Base-by-base conservation (phyloP, 2,329 filamentous ascomycete genomes). In the Cladobotryum mycophilum region DNA sequence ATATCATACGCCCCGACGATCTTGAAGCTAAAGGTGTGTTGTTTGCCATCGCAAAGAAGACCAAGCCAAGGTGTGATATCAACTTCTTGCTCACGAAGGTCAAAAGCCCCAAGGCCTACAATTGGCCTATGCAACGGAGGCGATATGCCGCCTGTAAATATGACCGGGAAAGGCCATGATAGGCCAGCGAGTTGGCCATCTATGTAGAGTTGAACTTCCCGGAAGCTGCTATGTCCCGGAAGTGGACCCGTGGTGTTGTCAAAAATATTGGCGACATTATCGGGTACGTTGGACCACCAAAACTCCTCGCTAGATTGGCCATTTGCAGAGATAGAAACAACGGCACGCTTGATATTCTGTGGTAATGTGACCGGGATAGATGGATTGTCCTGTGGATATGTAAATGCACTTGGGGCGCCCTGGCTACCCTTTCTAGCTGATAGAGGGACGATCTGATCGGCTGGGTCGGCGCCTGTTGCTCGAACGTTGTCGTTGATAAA, bases 81-180 rank as follows among this genome's bases (percentile, higher is more conserved):
- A 55, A 95, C 88, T 63, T 93, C 86, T 55, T 88, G 82, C 63
- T 93, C 88, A 41, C 79, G 74, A 20, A 95, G 72, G 61, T 93
- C 88, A 63, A 89, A 93, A 0, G 87, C 82, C 60, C 93, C 84
- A 17, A 87, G 81, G 1, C 88, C 88, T 3, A 88, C 88, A 48
- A 93, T 77, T 0, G 89, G 89, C 6, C 87, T 76, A 78, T 90
- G 89, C 37, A 93, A 76, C 1, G 82, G 81, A 4, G 88, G 88
- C 1, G 86, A 84, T 5, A 95, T 75, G 1, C 88, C 88, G 3
- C 89, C 89, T 0, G 89, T 91, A 59, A 91, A 92, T 45, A 95
- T 84, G 15, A 89, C 77, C 0, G 88, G 88, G 59, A 88, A 92
- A 1, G 89, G 89, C 87, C 86, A 93, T 33, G 82, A 79, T 2